phyloP scores from a whole-genome alignment of 2,329 filamentous ascomycete species.

The Ophiostoma piceae region DNA sequence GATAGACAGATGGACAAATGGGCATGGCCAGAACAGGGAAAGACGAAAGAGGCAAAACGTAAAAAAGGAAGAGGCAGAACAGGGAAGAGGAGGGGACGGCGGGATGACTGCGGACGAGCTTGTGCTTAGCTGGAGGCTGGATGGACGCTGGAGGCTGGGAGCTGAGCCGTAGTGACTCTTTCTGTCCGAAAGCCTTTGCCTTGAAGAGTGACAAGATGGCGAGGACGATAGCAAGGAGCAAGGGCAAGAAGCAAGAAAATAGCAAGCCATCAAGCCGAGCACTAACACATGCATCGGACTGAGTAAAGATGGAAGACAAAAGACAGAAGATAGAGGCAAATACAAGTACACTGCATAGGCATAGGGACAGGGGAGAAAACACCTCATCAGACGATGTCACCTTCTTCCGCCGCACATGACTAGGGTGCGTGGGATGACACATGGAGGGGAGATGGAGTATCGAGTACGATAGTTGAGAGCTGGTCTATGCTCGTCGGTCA shows the following conservation, averaged over 20 bases:
- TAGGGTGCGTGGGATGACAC: slow-evolving; percentile 8
- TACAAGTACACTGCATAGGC: not conserved
- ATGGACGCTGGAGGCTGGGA: not conserved
- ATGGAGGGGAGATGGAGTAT: not conserved
- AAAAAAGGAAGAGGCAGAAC: not conserved
- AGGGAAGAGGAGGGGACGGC: not conserved
- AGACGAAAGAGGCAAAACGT: not conserved
- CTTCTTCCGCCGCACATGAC: not conserved
- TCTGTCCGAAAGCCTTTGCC: not conserved
- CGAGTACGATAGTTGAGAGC: not conserved
- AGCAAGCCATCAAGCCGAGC: not conserved
- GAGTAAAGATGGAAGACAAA: not conserved
- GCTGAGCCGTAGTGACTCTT: not conserved
- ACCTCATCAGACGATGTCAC: slow-evolving; percentile 13
- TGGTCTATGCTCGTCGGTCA: not conserved
- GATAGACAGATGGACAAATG: too few species aligned
- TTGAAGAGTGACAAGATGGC: not conserved
- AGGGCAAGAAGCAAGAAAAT: too few species aligned
- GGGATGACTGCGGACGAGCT: not conserved
- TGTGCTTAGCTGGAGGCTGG: not conserved
- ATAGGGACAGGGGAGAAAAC: slow-evolving; percentile 5
- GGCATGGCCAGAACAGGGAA: not conserved
- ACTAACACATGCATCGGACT: not conserved
- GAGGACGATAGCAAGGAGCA: not conserved
- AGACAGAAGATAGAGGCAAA: not conserved